Evolutionary conservation across 1,284 basidiomycete genomes (phyloP), one percentile per base, ranked within the genome.

Genomic region (Malassezia furfur): DNA sequence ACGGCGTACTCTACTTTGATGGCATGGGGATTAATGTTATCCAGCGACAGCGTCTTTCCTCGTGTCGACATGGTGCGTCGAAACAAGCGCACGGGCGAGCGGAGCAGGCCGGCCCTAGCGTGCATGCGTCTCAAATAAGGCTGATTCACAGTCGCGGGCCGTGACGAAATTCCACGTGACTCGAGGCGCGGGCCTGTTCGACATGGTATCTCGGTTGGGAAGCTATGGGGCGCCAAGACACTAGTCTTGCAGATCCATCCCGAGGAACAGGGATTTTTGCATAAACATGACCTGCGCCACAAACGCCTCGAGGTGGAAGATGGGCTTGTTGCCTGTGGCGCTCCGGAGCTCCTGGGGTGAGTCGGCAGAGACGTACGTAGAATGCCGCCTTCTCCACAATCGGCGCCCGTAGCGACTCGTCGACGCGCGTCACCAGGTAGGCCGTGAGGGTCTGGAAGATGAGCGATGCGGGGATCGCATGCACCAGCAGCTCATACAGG

Each of bases 1-100:
- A 98, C 94, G 57, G 93, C 93, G 75, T 98, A 98, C 77, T 96
- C 83, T 57, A 94, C 93, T 48, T 88, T 84, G 68, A 84, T 80
- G 52, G 96, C 81, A 58, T 85, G 80, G 2, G 87, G 88, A 78
- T 96, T 98, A 77, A 77, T 74, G 19, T 68, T 66, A 22, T 65
- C 59, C 17, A 62, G 47, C 41, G 69, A 69, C 25, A 78, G 57
- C 11, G 75, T 64, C 34, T 48, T 48, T 12, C 19, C 22, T 19
- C 36, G 47, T 11, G 47, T 21, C 5, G 47, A 17, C 47, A 48
- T 48, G 22, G 19, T 28, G 12, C 28, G 28, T 30, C 15, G 9
- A 5, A 28, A 7, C 5, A 44, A 6, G 15, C 25, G 40, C 12
- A 34, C 32, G 14, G 32, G 14, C 32, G 32, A 14, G 32, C 32